phyloP scores from a whole-genome alignment of 2,329 filamentous ascomycete genomes.

The Talaromyces verruculosus region DNA sequence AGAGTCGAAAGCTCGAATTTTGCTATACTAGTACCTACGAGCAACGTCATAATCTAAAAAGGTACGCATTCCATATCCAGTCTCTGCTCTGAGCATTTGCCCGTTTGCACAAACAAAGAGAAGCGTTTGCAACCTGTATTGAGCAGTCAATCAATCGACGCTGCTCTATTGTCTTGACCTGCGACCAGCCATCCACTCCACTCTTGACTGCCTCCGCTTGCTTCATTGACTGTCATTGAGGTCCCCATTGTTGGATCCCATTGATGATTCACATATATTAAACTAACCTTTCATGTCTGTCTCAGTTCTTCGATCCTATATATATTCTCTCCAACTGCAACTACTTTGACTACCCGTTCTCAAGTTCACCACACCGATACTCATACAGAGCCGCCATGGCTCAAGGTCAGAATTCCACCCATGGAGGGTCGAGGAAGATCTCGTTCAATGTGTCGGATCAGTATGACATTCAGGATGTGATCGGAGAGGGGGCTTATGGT shows the following conservation, averaged over 20 bases:
- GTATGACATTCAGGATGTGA: slow-evolving; percentile 99
- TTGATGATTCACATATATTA: slow-evolving; percentile 8
- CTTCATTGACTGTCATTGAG: background rate
- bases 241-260: slow-evolving; percentile 1
- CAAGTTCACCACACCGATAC: background rate
- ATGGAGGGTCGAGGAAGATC: slow-evolving; percentile 76
- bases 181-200: slow-evolving; percentile 3
- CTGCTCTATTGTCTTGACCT: background rate
- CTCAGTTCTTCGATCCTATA: background rate
- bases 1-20: background rate
- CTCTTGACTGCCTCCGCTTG: background rate
- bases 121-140: background rate
- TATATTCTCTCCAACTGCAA: slow-evolving; percentile 7
- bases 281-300: background rate
- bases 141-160: background rate
- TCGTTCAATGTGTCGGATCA: slow-evolving; percentile 99
- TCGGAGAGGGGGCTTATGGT: slow-evolving; percentile 96
- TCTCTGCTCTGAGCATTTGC: background rate
- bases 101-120: background rate
- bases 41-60: background rate
- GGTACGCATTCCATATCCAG: background rate
- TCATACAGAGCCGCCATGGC: slow-evolving; percentile 35
- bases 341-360: background rate
- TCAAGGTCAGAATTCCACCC: slow-evolving; percentile 46
- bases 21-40: background rate